Evolutionary conservation across 345 rosid species (phyloP), one percentile per base, ranked within the genome.

Genomic region (Eucalyptus decipiens): DNA sequence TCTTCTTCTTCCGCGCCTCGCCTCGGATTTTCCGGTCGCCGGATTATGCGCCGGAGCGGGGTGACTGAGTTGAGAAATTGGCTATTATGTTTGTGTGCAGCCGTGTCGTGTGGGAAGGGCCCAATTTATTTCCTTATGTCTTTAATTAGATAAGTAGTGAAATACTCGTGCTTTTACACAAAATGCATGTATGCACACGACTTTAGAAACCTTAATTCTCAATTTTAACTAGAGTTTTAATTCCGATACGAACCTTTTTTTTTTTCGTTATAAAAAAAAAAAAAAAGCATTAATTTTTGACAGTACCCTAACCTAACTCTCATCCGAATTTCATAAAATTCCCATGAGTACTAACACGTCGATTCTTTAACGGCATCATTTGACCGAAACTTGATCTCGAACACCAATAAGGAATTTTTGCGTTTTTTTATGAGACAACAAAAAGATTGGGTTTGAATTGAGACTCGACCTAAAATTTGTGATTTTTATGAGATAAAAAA

Each of bases 1-100:
- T 92, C 99, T 96, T 96, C 93, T 97, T 96, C 89, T 92, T 91
- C 90, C 34, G 60, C 48, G 24, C 49, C 26, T 54, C 48, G 37
- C 42, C 6, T 3, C 15, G 51, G 34, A 9, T 60, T 76, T 40
- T 76, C 83, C 47, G 83, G 13, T 76, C 26, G 69, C 14, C 12
- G 83, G 12, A 76, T 19, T 40, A 72, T 11, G 12, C 12, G 83
- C 6, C 8, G 13, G 43, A 69, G 23, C 5, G 13, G 80, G 37
- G 12, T 9, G 42, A 76, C 83, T 1, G 16, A 76, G 47, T 37
- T 37, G 83, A 76, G 81, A 18, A 72, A 72, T 9, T 40, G 42
- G 37, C 76, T 15, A 2, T n/a, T 15, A 65, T n/a, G 76, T 16
- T 67, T 5, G 80, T 32, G 80, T 16, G 3, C 80, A 32, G 11